A percentile compares a stretch with the other conserved stretches of the same genome.
These are phyloP conservation scores for Geranomyces michiganensis DNA, from an alignment of 192 early-diverging fungal genomes.

Conservation along the genomic window DNA sequence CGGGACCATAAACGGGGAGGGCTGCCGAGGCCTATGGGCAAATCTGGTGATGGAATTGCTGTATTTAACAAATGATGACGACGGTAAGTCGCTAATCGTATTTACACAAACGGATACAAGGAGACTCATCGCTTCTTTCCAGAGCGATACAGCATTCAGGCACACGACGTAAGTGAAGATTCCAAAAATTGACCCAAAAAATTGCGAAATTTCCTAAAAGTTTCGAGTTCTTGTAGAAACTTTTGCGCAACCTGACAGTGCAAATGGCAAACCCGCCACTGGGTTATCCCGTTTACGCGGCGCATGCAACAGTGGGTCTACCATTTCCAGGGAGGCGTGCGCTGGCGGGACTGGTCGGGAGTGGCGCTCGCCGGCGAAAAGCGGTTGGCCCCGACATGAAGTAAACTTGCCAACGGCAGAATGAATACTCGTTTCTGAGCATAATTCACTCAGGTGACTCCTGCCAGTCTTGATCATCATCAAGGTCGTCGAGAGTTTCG, in stretches of 20 bases:
- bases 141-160: conserved; percentile 57
- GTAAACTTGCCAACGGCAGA: no score
- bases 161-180: conserved; percentile 38
- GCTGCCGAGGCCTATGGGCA: conserved; percentile 47
- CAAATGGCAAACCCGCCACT: conserved; percentile 51
- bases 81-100: conserved; percentile 33
- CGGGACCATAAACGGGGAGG: conserved; percentile 35
- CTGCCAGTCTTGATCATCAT: conserved; percentile 11
- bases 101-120: not conserved
- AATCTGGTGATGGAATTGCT: conserved; percentile 49
- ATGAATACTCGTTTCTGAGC: no score
- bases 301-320: conserved; percentile 19
- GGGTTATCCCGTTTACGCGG: conserved; percentile 48
- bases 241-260: conserved; percentile 49
- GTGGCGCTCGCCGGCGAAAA: no score
- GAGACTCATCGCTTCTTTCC: conserved; percentile 2
- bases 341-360: no score
- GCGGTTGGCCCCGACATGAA: no score
- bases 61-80: conserved; percentile 57
- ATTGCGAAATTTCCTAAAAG: not conserved
- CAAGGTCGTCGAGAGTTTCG: not conserved
- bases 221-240: conserved; percentile 17
- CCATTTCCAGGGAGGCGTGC: conserved; percentile 5
- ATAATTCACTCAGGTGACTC: no score
- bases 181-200: no score